phyloP scores from a whole-genome alignment of 768 basidiomycete genomes.

The Calvatia gigantea region DNA sequence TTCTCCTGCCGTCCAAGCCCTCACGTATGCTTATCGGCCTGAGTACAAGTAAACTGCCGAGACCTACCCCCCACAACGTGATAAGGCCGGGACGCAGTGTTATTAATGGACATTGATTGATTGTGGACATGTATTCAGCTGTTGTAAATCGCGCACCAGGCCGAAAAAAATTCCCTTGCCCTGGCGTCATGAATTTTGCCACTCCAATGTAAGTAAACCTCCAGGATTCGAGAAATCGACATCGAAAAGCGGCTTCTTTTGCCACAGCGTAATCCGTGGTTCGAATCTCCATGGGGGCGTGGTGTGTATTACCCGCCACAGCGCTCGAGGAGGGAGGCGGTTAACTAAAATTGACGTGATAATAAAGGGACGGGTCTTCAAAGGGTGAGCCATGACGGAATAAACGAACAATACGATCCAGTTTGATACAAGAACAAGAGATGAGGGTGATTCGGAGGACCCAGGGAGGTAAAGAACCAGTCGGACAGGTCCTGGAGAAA shows the following conservation, averaged over 20 bases:
- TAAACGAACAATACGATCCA: not conserved
- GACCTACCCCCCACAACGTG: too few relatives aligned
- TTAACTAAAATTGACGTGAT: not conserved
- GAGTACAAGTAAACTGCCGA: too few relatives aligned
- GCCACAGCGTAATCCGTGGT: not conserved
- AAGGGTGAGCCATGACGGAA: not conserved
- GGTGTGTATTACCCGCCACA: not conserved
- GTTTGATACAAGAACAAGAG: not conserved
- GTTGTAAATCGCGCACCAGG: not conserved
- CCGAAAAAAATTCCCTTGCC: not conserved
- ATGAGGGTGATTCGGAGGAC: not conserved
- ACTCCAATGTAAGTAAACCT: not conserved
- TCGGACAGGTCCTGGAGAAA: not conserved
- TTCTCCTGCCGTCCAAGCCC: not conserved
- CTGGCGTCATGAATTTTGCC: not conserved
- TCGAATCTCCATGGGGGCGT: not conserved
- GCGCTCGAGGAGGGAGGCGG: not conserved
- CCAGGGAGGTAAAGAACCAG: constrained; percentile 1
- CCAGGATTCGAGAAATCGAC: not conserved
- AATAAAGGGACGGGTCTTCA: not conserved
- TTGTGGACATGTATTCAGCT: too few relatives aligned
- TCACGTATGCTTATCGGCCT: not conserved
- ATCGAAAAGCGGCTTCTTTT: not conserved
- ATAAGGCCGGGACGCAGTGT: too few relatives aligned
- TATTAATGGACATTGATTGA: not conserved